A percentile compares a stretch with the other conserved stretches of the same genome.
Conservation (phyloP, 306 rosid genomes). For the Cicer pinnatifidum region DNA sequence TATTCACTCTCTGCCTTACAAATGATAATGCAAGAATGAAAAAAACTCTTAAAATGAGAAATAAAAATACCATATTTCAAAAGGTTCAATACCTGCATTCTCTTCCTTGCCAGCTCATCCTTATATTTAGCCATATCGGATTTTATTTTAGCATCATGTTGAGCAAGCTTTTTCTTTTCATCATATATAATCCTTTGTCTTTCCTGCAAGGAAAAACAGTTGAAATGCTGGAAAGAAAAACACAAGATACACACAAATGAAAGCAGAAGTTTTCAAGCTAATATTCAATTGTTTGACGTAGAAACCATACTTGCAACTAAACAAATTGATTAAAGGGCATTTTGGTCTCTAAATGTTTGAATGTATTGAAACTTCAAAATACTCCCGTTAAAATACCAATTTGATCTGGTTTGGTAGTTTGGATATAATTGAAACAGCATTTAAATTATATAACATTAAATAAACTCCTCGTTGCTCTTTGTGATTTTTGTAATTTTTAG, state of each 20-base stretch:
- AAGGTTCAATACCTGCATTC: constrained; percentile 77
- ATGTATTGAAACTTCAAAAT: too few relatives aligned
- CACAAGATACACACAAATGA: constrained; percentile 17
- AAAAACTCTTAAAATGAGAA: too few relatives aligned
- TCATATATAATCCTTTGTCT: constrained; percentile 89
- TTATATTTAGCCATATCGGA: constrained; percentile 91
- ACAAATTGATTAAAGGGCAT: not conserved
- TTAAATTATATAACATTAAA: too few relatives aligned
- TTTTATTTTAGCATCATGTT: constrained; percentile 92
- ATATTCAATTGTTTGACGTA: not conserved
- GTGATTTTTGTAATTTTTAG: too few relatives aligned
- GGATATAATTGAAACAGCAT: too few relatives aligned
- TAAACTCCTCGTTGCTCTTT: too few relatives aligned
- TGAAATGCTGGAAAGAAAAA: not conserved
- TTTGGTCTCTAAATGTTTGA: too few relatives aligned
- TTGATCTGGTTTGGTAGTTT: too few relatives aligned
- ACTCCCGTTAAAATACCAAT: too few relatives aligned
- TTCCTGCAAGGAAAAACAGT: constrained; percentile 63
- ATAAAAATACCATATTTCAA: not conserved
- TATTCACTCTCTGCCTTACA: too few relatives aligned
- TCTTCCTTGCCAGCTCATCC: constrained; percentile 88
- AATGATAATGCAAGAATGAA: too few relatives aligned
- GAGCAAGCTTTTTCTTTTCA: constrained; percentile 90
- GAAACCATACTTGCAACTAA: constrained; percentile 7
- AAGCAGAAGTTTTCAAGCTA: constrained; percentile 13